Base-by-base conservation (phyloP, 2,329 filamentous ascomycete species). In the Ustulina deusta region DNA sequence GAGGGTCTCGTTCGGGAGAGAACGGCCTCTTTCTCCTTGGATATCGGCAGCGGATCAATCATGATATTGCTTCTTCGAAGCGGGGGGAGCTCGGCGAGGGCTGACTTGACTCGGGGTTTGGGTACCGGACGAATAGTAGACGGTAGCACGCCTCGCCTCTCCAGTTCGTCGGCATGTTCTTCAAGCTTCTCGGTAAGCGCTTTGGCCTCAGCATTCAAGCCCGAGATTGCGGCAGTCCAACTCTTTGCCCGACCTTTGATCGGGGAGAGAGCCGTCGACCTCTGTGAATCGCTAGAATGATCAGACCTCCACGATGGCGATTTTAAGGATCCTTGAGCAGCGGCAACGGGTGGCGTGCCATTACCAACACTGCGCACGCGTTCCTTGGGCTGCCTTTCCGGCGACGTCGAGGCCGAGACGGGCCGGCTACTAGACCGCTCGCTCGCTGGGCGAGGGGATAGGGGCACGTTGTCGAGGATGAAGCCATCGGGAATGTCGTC, bases 21-120 rank as follows among this genome's bases (percentile, higher is more conserved):
- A 1, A 94, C 92, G 2, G 92, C 92, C 75, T 95, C 92, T 78
- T 96, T 96, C 80, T 96, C 93, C 78, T 93, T 94, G 52, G 92
- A 95, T 32, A 94, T 89, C 17, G 93, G 93, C 40, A 96, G 82
- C 3, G 93, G 93, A 74, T 96, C 93, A 69, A 95, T 93, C 87
- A 95, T 93, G 71, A 93, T 90, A 74, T 94, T 92, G 48, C 89
- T 90, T 73, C 89, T 89, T 63, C 90, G 89, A 9, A 93, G 81
- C 0, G 91, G 90, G 0, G 91, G 91, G 1, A 90, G 83, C 72
- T 93, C 87, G 7, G 94, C 82, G 80, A 90, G 80, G 75, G 95
- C 81, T 80, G 90, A 84, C 83, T 88, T 91, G 66, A 89, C 83
- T 44, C 89, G 85, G 7, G 83, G 81, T 70, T 86, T 88, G 55